Evolutionary conservation across 192 early-diverging fungal species (phyloP), one percentile per base, ranked within the genome.

Genomic region (Coemansia furcata): DNA sequence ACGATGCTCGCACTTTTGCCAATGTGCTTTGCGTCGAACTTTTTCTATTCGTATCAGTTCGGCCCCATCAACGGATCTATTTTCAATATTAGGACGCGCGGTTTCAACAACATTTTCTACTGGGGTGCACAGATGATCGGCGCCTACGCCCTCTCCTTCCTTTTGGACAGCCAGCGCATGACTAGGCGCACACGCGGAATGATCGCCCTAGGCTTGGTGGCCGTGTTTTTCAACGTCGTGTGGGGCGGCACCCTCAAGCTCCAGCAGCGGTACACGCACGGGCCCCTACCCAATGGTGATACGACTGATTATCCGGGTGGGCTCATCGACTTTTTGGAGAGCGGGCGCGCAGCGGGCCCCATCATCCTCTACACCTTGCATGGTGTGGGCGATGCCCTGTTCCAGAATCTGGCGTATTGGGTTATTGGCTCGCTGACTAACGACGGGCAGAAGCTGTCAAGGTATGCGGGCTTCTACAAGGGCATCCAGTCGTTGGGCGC

Each of bases 401-500:
- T 86, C 84, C 93, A 95, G 80, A 85, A 83, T 67, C 88, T 80
- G 63, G 74, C 80, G 0, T 93, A 93, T 87, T 95, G 90, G 91
- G 66, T 95, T 30, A 87, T 94, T 71, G 93, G 93, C 32, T 87
- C 92, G 36, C 76, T 92, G 80, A 89, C 92, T 36, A 93, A 94
- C 77, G 91, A 94, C 65, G 80, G 84, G 49, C 85, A 85, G 47
- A 80, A 84, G 58, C 68, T 87, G 60, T 85, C 90, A n/a, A 76
- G 88, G 35, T 92, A 88, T 64, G 87, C 88, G 37, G 93, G 92
- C 30, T 93, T 89, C 85, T 94, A 94, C 87, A 94, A 94, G 87
- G 89, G 87, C 46, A 87, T 92, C 61, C 93, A 94, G 85, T 89
- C 87, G 59, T 83, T 86, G 66, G 88, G 85, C 35, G 86, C 77